A percentile compares a stretch with the other conserved stretches of the same genome.
These are phyloP conservation scores for Amylocystis lapponica DNA, from an alignment of 768 basidiomycete genomes.

Conservation along the genomic window DNA sequence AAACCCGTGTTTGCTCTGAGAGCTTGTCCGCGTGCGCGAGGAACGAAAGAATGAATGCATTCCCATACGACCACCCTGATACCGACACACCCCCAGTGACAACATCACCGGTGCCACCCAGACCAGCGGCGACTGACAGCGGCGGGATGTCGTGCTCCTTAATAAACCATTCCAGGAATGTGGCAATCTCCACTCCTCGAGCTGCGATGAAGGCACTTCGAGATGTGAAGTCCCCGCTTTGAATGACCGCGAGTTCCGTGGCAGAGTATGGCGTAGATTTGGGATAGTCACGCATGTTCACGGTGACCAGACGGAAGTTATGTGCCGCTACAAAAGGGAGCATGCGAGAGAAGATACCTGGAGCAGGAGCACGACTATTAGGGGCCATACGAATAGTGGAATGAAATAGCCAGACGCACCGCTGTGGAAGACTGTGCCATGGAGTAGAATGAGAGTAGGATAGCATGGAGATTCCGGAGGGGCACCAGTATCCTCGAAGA, in stretches of 20 bases:
- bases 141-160: conserved; percentile 21
- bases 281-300: conserved; percentile 22
- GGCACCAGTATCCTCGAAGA: conserved; percentile 15
- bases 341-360: no score
- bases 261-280: conserved; percentile 13
- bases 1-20: not conserved
- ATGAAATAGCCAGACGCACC: conserved; percentile 8
- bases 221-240: no score
- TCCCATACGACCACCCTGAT: conserved; percentile 33
- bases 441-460: conserved; percentile 16
- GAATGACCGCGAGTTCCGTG: conserved; percentile 11
- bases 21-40: conserved; percentile 6
- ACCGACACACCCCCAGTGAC: conserved; percentile 8
- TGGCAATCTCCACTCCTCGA: conserved; percentile 27
- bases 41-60: conserved; percentile 17
- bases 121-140: not conserved
- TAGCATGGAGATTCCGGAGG: conserved; percentile 9
- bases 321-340: conserved; percentile 9
- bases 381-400: not conserved
- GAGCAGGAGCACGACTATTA: not conserved
- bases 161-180: conserved; percentile 29
- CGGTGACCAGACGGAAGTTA: conserved; percentile 16
- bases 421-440: conserved; percentile 16
- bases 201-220: conserved; percentile 23
- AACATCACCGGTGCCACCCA: conserved; percentile 5